Percentiles rank a stretch among this genome's conserved stretches.
Conservation (phyloP, 2,329 filamentous ascomycete genomes). For the Fusarium duplospermum region DNA sequence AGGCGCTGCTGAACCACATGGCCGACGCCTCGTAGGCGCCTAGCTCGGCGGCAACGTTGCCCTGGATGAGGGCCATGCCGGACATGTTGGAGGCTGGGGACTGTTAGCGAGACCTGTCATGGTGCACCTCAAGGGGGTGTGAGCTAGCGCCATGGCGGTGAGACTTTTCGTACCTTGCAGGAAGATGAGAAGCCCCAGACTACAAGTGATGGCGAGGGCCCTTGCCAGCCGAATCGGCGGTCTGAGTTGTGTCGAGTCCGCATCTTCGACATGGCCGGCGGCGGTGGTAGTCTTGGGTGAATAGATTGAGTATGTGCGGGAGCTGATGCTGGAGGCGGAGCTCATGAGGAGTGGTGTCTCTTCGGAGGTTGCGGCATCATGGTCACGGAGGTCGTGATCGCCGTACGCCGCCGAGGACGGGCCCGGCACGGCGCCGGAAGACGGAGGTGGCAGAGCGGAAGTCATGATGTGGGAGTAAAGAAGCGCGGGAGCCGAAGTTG, state of each 20-base stretch:
- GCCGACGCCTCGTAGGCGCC: constrained; percentile 77
- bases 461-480: constrained; percentile 11
- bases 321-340: constrained; percentile 10
- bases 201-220: constrained; percentile 57
- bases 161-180: constrained; percentile 38
- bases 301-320: background rate
- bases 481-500: background rate
- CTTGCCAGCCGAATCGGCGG: constrained; percentile 47
- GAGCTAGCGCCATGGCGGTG: background rate
- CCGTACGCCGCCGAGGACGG: constrained; percentile 5
- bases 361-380: constrained; percentile 20
- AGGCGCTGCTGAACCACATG: constrained; percentile 85
- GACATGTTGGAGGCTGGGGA: constrained; percentile 76
- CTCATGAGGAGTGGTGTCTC: constrained; percentile 38
- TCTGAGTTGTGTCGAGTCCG: constrained; percentile 8
- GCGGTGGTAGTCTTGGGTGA: constrained; percentile 5
- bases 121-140: background rate
- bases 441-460: background rate
- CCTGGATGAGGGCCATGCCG: constrained; percentile 84
- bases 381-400: background rate
- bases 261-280: constrained; percentile 12
- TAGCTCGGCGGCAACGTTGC: constrained; percentile 78
- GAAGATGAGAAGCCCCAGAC: constrained; percentile 45
- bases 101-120: constrained; percentile 6
- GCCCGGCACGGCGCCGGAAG: constrained; percentile 9